Evolutionary conservation across 2,329 filamentous ascomycete species (phyloP), one percentile per base, ranked within the genome.

Genomic region (Colletotrichum godetiae): DNA sequence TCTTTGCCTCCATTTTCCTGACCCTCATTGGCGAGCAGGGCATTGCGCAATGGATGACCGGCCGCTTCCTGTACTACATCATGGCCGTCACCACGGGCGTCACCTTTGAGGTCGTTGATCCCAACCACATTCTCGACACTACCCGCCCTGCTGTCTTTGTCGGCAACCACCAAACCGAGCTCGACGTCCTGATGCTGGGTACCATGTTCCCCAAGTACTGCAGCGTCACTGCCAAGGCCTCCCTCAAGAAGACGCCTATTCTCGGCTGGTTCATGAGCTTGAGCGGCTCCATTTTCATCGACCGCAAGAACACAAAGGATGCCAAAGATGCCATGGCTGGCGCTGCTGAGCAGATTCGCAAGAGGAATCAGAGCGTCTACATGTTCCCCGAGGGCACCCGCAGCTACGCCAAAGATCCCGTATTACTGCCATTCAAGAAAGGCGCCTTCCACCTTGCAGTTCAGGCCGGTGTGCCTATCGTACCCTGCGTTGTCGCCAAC

Each of bases 401-500:
- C 77, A 97, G 94, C 81, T 98, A 98, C 85, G 89, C 93, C 70
- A 91, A 93, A 78, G 92, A 95, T 67, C 94, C 97, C 1, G 90
- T 89, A 72, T 85, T 99, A 78, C 87, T 98, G 67, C 94, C 95
- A n/a, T 99, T 98, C 88, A 99, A 99, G 86, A 99, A 99, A 87
- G 97, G 97, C 73, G 97, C 96, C 59, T 99, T 99, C 84, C 96
- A 99, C 82, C 89, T 99, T 42, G 97, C 97, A 58, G 91, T 99
- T 24, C 94, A 98, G 87, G 96, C 96, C 2, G 93, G 95, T 76
- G 97, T 98, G 6, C 95, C 95, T 31, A 94, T 99, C 78, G 92
- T 99, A 4, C 97, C 97, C 0, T 89, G 97, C 46, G 92, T 95
- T 59, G 90, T 91, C 35, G 93, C 93, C 80, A 95, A 95, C 84